phyloP scores from a whole-genome alignment of 2,329 filamentous ascomycete species.

The Xylaria hypoxylon region DNA sequence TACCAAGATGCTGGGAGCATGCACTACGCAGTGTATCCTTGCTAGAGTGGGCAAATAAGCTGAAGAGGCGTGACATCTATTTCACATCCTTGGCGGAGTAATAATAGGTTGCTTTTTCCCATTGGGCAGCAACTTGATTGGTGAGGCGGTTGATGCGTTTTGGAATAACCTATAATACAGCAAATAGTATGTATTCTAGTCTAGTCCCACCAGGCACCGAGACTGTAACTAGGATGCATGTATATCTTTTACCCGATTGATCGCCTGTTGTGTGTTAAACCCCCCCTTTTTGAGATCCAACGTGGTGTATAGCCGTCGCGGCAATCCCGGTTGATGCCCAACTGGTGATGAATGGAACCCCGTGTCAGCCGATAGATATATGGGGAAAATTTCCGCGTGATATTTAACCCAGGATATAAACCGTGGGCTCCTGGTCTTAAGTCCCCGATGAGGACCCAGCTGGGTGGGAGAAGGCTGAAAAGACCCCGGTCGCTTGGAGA shows the following conservation, averaged over 20 bases:
- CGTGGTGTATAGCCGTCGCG: conserved; percentile 13
- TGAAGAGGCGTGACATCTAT: conserved; percentile 17
- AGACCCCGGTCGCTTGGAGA: conserved; percentile 34
- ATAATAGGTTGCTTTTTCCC: conserved; percentile 32
- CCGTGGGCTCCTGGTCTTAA: conserved; percentile 19
- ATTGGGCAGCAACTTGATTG: conserved; percentile 39
- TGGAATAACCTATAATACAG: conserved; percentile 11
- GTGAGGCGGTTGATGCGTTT: conserved; percentile 17
- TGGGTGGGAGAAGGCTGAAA: conserved; percentile 39
- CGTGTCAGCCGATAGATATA: conserved; percentile 21
- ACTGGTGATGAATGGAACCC: conserved; percentile 28
- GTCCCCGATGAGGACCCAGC: conserved; percentile 29
- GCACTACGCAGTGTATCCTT: conserved; percentile 22
- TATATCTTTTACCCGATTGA: conserved; percentile 10
- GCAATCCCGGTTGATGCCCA: conserved; percentile 40
- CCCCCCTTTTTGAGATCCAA: conserved; percentile 11
- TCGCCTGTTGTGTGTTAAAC: conserved; percentile 6
- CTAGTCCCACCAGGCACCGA: conserved; percentile 20
- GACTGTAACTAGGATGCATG: conserved; percentile 5
- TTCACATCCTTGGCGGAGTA: conserved; percentile 19
- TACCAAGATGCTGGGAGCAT: conserved; percentile 35
- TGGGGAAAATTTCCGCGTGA: conserved; percentile 17
- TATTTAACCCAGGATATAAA: conserved; percentile 6
- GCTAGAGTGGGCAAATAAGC: conserved; percentile 11
- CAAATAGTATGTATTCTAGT: conserved; percentile 11